A percentile compares a stretch with the other conserved stretches of the same genome.
Conservation (phyloP, 2,329 filamentous ascomycete genomes). For the Microcyclosporella mali region DNA sequence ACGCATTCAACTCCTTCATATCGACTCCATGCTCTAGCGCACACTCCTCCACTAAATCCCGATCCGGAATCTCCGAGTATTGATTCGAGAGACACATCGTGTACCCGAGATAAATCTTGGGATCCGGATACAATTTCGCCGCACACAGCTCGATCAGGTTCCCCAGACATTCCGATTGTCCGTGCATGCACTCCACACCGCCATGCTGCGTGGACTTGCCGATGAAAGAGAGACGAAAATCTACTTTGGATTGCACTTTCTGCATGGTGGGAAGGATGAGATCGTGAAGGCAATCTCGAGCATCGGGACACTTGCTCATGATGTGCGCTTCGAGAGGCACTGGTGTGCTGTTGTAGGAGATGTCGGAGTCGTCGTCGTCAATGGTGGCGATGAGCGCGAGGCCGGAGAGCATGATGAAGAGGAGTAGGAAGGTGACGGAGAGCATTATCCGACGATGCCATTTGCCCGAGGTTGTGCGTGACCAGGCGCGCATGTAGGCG, state of each 20-base stretch:
- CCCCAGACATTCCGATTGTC: conserved; percentile 82
- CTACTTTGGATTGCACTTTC: conserved; percentile 70
- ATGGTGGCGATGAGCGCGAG: conserved; percentile 21
- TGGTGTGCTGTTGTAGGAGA: conserved; percentile 27
- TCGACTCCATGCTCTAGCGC: conserved; percentile 86
- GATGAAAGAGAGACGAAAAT: conserved; percentile 88
- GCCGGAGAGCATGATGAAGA: conserved; percentile 24
- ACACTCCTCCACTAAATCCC: conserved; percentile 75
- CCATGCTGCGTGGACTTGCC: conserved; percentile 55
- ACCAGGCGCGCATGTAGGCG: conserved; percentile 31
- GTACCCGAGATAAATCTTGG: conserved; percentile 81
- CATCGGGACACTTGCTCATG: conserved; percentile 92
- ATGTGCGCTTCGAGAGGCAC: conserved; percentile 90
- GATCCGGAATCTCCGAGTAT: conserved; percentile 70
- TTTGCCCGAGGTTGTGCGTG: conserved; percentile 25
- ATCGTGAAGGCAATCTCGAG: conserved; percentile 71
- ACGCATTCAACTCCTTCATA: conserved; percentile 73
- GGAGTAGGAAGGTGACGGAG: conserved; percentile 23
- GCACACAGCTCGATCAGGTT: conserved; percentile 94
- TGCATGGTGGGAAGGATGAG: conserved; percentile 85
- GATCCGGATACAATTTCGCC: conserved; percentile 71
- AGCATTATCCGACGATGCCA: conserved; percentile 30
- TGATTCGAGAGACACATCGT: conserved; percentile 79
- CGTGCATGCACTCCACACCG: conserved; percentile 83
- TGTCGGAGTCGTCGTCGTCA: conserved; percentile 15